These are phyloP conservation scores for Fistulifera pelliculosa DNA, from an alignment of 108 stramenopile species.

Conservation along the genomic window DNA sequence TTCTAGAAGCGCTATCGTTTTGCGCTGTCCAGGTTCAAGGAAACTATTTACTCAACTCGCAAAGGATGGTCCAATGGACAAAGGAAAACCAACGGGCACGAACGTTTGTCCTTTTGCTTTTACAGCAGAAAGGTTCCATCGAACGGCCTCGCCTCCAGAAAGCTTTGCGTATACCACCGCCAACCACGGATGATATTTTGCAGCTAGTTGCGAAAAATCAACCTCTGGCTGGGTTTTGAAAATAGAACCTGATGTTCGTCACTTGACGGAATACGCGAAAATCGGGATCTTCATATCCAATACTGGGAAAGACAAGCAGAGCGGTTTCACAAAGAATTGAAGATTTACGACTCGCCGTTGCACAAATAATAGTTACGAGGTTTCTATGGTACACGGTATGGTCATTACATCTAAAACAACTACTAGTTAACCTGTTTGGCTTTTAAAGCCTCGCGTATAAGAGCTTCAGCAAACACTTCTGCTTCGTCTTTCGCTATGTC, in stretches of 20 bases:
- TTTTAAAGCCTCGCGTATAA: slow-evolving; percentile 43
- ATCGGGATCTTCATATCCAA: slow-evolving; percentile 33
- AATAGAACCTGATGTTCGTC: slow-evolving; percentile 59
- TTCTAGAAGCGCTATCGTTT: slow-evolving; percentile 51
- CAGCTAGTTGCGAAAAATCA: slow-evolving; percentile 46
- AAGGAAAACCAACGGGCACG: slow-evolving; percentile 39
- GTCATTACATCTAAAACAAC: too few relatives aligned
- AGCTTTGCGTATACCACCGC: slow-evolving; percentile 26
- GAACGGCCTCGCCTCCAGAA: slow-evolving; percentile 45
- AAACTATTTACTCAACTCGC: slow-evolving; percentile 65
- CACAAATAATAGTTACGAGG: too few relatives aligned
- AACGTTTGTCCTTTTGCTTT: slow-evolving; percentile 59
- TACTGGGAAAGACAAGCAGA: slow-evolving; percentile 57
- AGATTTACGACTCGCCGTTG: background rate
- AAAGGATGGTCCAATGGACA: slow-evolving; percentile 21
- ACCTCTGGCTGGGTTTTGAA: slow-evolving; percentile 51
- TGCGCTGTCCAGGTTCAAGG: slow-evolving; percentile 75
- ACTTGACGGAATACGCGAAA: slow-evolving; percentile 38
- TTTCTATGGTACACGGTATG: too few relatives aligned
- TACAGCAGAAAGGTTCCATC: slow-evolving; percentile 60
- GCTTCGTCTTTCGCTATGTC: slow-evolving; percentile 67
- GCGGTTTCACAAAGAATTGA: slow-evolving; percentile 13
- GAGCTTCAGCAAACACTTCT: slow-evolving; percentile 64
- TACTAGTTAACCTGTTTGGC: too few relatives aligned
- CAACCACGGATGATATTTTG: slow-evolving; percentile 42